These are phyloP conservation scores for Chalaropsis ovoidea DNA, from an alignment of 2,329 filamentous ascomycete species.

Conservation along the genomic window DNA sequence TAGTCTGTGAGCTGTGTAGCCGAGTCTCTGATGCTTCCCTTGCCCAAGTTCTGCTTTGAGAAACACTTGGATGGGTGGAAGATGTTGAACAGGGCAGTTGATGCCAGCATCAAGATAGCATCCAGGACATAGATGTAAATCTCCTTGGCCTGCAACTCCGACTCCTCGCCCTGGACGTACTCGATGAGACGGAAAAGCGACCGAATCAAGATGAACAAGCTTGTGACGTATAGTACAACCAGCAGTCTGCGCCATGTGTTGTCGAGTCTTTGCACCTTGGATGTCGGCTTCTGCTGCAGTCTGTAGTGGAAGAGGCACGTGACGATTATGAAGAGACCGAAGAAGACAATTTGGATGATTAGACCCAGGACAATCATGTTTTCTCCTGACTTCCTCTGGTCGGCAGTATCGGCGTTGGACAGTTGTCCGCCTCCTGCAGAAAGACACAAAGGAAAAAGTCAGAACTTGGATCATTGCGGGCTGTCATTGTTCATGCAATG, in stretches of 20 bases:
- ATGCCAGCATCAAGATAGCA: conserved; percentile 33
- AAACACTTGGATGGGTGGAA: background rate
- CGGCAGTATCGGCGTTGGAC: background rate
- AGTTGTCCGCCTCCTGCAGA: conserved; percentile 40
- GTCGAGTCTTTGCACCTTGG: conserved; percentile 22
- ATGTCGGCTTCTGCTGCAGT: conserved; percentile 26
- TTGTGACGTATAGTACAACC: conserved; percentile 31
- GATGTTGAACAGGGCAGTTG: background rate
- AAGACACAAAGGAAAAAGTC: conserved; percentile 38
- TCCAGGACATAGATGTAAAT: conserved; percentile 39
- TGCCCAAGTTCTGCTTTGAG: background rate
- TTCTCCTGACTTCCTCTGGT: conserved; percentile 31
- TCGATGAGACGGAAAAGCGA: conserved; percentile 41
- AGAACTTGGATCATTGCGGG: no score
- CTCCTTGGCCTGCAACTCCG: conserved; percentile 36
- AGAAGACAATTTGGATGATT: conserved; percentile 45
- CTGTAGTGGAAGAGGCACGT: conserved; percentile 38
- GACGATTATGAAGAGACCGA: conserved; percentile 43
- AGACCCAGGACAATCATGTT: conserved; percentile 44
- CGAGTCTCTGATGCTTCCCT: background rate
- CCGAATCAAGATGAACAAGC: conserved; percentile 38
- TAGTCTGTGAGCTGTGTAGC: background rate
- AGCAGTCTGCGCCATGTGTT: conserved; percentile 32
- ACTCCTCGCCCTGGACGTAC: conserved; percentile 37
- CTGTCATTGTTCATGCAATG: no score